Percentiles rank a stretch among this genome's conserved stretches.
Conservation (phyloP, 768 basidiomycete genomes). For the Russula compacta region DNA sequence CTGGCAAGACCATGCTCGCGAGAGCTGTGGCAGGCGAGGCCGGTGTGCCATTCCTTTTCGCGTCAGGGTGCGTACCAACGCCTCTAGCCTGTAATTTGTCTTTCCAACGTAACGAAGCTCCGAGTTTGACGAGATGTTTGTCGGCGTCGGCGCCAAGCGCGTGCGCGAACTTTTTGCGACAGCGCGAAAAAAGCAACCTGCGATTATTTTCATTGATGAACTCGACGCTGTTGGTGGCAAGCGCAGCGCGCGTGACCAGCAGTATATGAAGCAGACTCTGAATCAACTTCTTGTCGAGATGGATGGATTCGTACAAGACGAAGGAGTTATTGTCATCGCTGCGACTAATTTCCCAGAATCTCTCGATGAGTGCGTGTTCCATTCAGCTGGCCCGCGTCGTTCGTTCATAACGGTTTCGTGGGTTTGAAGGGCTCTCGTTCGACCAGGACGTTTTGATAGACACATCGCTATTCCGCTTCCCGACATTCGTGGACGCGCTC, state of each 20-base stretch:
- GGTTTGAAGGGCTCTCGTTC: constrained; percentile 70
- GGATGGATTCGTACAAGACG: constrained; percentile 90
- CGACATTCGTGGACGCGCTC: constrained; percentile 90
- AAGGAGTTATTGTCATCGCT: constrained; percentile 92
- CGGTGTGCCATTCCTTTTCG: constrained; percentile 95
- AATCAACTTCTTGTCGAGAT: constrained; percentile 96
- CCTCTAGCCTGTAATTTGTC: neutral
- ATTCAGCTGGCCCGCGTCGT: neutral
- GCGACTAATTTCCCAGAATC: constrained; percentile 98
- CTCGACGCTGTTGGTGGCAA: constrained; percentile 90
- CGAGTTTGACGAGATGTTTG: constrained; percentile 98
- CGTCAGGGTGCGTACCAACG: constrained; percentile 51
- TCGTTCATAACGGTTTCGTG: neutral
- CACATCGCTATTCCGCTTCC: constrained; percentile 88
- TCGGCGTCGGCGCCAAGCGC: constrained; percentile 90
- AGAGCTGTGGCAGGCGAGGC: constrained; percentile 97
- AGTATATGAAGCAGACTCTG: constrained; percentile 88
- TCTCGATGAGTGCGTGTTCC: constrained; percentile 65
- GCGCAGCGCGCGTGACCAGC: constrained; percentile 73
- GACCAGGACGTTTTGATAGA: constrained; percentile 95
- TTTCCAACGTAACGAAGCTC: constrained; percentile 38
- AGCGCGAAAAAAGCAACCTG: constrained; percentile 88
- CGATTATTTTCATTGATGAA: constrained; percentile 98
- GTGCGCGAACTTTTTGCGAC: constrained; percentile 91
- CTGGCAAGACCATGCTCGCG: constrained; percentile 98